phyloP scores from a whole-genome alignment of 1,284 basidiomycete genomes.

The Apiotrichum brassicae region DNA sequence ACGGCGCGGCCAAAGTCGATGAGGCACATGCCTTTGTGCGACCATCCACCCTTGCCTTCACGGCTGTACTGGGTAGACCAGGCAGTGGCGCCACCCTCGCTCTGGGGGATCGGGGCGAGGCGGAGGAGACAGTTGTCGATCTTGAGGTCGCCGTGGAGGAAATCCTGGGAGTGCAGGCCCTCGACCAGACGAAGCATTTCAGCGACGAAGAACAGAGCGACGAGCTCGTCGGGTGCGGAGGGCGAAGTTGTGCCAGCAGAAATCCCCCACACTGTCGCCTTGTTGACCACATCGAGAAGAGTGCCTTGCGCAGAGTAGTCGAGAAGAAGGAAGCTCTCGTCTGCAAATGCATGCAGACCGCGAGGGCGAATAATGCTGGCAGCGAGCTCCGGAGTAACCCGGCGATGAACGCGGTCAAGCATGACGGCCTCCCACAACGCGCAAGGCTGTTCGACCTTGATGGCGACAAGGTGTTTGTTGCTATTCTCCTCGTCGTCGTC shows the following conservation, averaged over 20 bases:
- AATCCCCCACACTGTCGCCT: constrained; percentile 58
- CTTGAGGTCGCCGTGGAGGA: constrained; percentile 98
- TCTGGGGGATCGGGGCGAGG: constrained; percentile 64
- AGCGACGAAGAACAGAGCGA: constrained; percentile 91
- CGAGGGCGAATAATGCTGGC: constrained; percentile 67
- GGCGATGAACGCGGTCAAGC: constrained; percentile 67
- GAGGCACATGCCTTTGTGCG: constrained; percentile 75
- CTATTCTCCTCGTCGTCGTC: constrained; percentile 59
- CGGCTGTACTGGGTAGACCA: constrained; percentile 73
- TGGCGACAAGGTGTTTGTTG: constrained; percentile 60
- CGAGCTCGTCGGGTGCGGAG: constrained; percentile 71
- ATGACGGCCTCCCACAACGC: constrained; percentile 92
- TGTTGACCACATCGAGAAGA: constrained; percentile 87
- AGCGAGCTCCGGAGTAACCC: constrained; percentile 55
- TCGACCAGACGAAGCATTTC: constrained; percentile 82
- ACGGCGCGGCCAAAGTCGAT: constrained; percentile 96
- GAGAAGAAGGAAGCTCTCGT: constrained; percentile 86
- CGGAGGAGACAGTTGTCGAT: constrained; percentile 97
- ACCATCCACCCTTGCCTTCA: constrained; percentile 75
- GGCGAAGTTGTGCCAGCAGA: constrained; percentile 32
- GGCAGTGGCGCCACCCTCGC: constrained; percentile 54
- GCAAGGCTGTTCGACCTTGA: constrained; percentile 87
- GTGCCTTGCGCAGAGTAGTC: constrained; percentile 88
- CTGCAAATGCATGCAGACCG: constrained; percentile 70
- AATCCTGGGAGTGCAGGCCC: constrained; percentile 68